Percentiles rank a stretch among this genome's conserved stretches.
phyloP scores from a whole-genome alignment of 345 rosid genomes.

The Alliaria petiolata region DNA sequence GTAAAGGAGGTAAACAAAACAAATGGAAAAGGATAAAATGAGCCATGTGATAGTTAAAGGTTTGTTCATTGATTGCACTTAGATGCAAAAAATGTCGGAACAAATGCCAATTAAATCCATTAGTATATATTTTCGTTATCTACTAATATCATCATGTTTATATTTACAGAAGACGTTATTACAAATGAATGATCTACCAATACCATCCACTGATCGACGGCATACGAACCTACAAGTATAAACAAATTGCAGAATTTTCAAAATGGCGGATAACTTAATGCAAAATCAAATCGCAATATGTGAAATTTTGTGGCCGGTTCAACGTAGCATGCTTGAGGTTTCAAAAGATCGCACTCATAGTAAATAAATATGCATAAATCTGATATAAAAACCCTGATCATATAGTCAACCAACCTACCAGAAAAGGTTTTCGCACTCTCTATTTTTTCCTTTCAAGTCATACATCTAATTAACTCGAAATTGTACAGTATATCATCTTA shows the following conservation, averaged over 20 bases:
- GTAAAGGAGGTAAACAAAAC: constrained; percentile 9
- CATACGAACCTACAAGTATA: background rate
- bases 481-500: background rate
- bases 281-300: background rate
- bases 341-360: background rate
- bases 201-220: no score
- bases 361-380: background rate
- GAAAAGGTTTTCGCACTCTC: background rate
- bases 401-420: background rate
- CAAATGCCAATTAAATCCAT: background rate
- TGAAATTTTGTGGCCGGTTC: background rate
- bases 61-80: constrained; percentile 8
- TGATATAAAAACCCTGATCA: background rate
- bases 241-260: background rate
- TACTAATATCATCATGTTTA: background rate
- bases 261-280: background rate
- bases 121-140: background rate
- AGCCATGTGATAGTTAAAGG: constrained; percentile 24
- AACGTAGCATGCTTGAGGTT: background rate
- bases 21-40: constrained; percentile 15
- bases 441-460: background rate
- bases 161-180: background rate
- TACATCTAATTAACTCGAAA: background rate
- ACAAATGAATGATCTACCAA: background rate
- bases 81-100: background rate